Evolutionary conservation across 345 rosid genomes (phyloP).

Genomic region (Populus nigra): DNA sequence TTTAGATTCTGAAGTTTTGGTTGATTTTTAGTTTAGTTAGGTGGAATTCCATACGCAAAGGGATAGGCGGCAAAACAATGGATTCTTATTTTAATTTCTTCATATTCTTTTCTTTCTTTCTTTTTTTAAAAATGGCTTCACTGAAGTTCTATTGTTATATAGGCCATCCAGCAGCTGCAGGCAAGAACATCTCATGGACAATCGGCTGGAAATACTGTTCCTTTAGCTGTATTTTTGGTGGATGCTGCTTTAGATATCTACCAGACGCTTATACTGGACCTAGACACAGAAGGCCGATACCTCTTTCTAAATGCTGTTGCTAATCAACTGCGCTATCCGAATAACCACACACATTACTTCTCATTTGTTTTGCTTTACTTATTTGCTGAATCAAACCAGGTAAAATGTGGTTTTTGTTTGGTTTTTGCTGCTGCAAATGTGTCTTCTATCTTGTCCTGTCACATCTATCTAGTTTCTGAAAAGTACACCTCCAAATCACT

Average conservation of each 20-base stretch:
- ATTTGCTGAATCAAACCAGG: conserved; percentile 85
- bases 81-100: background rate
- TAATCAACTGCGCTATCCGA: conserved; percentile 95
- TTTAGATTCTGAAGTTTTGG: background rate
- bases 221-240: conserved; percentile 43
- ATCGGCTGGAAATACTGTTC: conserved; percentile 45
- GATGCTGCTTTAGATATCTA: conserved; percentile 89
- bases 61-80: background rate
- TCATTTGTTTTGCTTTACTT: conserved; percentile 84
- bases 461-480: background rate
- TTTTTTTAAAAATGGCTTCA: background rate
- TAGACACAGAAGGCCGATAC: conserved; percentile 98
- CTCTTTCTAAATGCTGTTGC: conserved; percentile 90
- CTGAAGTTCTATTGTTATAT: conserved; percentile 7
- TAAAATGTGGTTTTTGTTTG: conserved; percentile 10
- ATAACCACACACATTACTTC: conserved; percentile 96
- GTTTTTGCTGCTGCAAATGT: background rate
- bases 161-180: conserved; percentile 85
- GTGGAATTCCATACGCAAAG: background rate
- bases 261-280: conserved; percentile 66
- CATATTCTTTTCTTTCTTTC: background rate
- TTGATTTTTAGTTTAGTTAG: background rate
- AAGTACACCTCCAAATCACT: background rate
- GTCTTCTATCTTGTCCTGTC: background rate
- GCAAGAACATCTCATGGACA: conserved; percentile 66